Percentiles rank a stretch among this genome's conserved stretches.
phyloP scores from a whole-genome alignment of 306 rosid species.

The Geum urbanum region DNA sequence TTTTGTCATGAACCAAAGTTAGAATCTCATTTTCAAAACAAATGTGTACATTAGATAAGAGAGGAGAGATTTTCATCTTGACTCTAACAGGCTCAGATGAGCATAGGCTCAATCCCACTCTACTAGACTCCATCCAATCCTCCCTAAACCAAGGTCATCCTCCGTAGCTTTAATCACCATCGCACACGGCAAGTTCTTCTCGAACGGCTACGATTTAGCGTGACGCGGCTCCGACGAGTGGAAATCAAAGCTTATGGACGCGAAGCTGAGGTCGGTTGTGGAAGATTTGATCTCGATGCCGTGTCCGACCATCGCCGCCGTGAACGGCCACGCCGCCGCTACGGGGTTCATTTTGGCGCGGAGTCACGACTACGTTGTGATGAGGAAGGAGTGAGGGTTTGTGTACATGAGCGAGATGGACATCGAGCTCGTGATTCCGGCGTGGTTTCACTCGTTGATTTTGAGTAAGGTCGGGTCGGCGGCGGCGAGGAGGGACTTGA shows the following conservation, averaged over 20 bases:
- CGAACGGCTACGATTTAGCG: constrained; percentile 76
- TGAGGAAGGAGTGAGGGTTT: constrained; percentile 71
- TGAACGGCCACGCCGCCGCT: constrained; percentile 77
- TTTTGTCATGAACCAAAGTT: no score
- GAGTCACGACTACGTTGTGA: constrained; percentile 63
- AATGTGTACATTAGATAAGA: constrained; percentile 72
- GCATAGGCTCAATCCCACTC: constrained; percentile 72
- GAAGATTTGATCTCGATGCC: constrained; percentile 62
- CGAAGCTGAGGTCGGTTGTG: constrained; percentile 40
- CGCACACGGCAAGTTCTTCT: constrained; percentile 79
- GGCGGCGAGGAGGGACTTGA: constrained; percentile 40
- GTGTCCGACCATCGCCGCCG: constrained; percentile 73
- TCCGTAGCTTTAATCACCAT: constrained; percentile 68
- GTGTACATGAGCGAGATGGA: constrained; percentile 89
- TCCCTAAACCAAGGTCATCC: constrained; percentile 41
- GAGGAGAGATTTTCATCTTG: constrained; percentile 57
- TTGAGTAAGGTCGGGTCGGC: constrained; percentile 48
- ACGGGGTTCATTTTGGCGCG: constrained; percentile 64
- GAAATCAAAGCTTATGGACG: constrained; percentile 26
- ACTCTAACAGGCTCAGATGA: constrained; percentile 60
- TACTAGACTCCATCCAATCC: constrained; percentile 46
- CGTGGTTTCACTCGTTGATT: constrained; percentile 51
- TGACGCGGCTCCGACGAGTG: constrained; percentile 34
- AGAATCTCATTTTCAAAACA: no score
- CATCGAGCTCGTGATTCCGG: constrained; percentile 45